Base-by-base conservation (phyloP, 805 yeast species). In the Kuraishia capsulata region DNA sequence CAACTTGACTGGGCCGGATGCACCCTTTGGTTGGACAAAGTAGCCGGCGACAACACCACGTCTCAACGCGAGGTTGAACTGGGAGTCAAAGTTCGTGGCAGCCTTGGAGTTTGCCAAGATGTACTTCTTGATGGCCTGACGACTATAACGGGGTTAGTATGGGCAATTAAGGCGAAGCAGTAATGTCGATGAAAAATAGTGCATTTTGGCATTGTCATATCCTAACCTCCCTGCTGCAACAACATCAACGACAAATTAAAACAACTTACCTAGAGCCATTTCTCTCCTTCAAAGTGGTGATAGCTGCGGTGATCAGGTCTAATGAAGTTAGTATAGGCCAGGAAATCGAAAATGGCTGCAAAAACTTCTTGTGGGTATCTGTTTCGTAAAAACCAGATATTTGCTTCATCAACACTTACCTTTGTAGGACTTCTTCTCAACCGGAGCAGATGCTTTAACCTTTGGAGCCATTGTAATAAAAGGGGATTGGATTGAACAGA, bases 81-180 rank as follows among this genome's bases (percentile, higher is more conserved):
- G 73, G 36, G 78, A 61, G 57, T 85, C 95, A 54, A 86, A 86
- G 57, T 69, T 79, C 38, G 71, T 40, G n/a, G 82, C 67, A 48
- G 75, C 63, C 47, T 78, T 67, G 64, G 64, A 71, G 64, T 76
- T 72, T 55, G 78, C 62, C 61, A 72, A 77, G 47, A 87, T 78
- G 61, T 76, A 84, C 62, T 86, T 86, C 72, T 87, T 88, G 54
- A 88, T 69, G 10, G 92, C 90, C 59, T 82, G 90, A 60, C 96
- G 89, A 51, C 88, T 73, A n/a, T n/a, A n/a, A n/a, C n/a, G n/a
- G n/a, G n/a, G n/a, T n/a, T n/a, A 39, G 17, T 32, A 13, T 33
- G 33, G 19, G 35, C 31, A 23, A 44, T 16, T 20, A 23, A 33
- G 20, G 19, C 18, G 18, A 20, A 20, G 17, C 20, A 24, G 20